Base-by-base conservation (phyloP, 2,329 filamentous ascomycete genomes). In the Paecilomyces niveus region DNA sequence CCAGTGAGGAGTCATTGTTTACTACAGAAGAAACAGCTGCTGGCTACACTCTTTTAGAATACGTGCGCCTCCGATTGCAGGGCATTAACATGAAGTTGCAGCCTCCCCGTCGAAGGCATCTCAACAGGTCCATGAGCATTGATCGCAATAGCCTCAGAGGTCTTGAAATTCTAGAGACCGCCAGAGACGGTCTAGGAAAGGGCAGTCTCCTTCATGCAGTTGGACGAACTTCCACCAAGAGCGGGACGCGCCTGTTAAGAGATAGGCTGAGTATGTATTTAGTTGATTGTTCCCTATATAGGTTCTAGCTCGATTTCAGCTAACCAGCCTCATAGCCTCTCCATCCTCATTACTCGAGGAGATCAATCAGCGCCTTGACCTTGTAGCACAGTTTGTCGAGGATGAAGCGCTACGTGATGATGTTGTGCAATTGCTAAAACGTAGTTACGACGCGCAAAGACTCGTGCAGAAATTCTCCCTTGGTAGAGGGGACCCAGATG, bases 381-480 rank as follows among this genome's bases (percentile, higher is more conserved):
- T 97, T 0, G 92, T 97, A 3, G 83, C 88, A 21, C 82, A 85
- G 52, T 89, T 97, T 70, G 78, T 93, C 4, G 76, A 83, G 1
- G 78, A 89, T 59, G 79, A 83, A 21, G 77, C 85, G 49, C 79
- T 97, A 5, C 85, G 89, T 50, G 89, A 96, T 64, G 81, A 84
- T 51, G 76, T 95, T 24, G 77, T 85, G 1, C 71, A 83, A 15
- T 78, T 95, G 2, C 80, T 99, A 1, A 84, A 85, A 61, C 83
- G 85, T 24, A 93, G 87, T 55, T 87, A 91, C 65, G 94, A 99
- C 74, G 91, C 90, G 1, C 88, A 95, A 68, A 89, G 94, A 1
- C 80, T 99, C 2, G 86, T 96, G 1, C 94, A 97, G 68, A 97
- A 94, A 70, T 97, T 99, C 72, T 89, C 93, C 0, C 83, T 97